Percentiles rank a stretch among this genome's conserved stretches.
Conservation (phyloP, 371 early-diverging fungal genomes). For the Blakeslea trispora region DNA sequence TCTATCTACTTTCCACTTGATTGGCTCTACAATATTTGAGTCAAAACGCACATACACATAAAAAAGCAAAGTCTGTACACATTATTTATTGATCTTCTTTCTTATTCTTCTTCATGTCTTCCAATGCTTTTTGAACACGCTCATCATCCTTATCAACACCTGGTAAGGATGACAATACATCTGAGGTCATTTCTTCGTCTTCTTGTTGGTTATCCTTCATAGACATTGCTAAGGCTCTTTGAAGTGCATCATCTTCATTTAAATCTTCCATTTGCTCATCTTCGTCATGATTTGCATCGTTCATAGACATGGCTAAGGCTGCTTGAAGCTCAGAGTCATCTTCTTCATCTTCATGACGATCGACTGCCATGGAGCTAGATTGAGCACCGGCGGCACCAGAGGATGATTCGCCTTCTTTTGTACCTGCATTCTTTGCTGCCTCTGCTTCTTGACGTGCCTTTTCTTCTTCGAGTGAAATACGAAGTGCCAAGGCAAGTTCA, state of each 20-base stretch:
- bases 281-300: constrained; percentile 38
- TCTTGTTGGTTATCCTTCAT: constrained; percentile 59
- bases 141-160: constrained; percentile 92
- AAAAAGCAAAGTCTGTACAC: neutral
- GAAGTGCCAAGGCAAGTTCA: constrained; percentile 93
- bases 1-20: too few species aligned
- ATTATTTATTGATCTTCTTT: constrained; percentile 40
- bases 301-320: constrained; percentile 74
- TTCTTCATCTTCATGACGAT: constrained; percentile 33
- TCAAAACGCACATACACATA: too few species aligned
- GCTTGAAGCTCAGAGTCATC: constrained; percentile 58
- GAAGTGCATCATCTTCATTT: constrained; percentile 88
- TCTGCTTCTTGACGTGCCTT: constrained; percentile 86
- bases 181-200: constrained; percentile 58
- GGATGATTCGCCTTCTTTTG: constrained; percentile 41
- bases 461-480: constrained; percentile 97
- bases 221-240: constrained; percentile 86
- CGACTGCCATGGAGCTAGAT: constrained; percentile 43
- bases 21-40: neutral
- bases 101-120: constrained; percentile 55
- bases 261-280: constrained; percentile 76
- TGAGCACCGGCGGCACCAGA: constrained; percentile 28
- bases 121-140: constrained; percentile 72
- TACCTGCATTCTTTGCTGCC: constrained; percentile 48
- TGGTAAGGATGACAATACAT: constrained; percentile 78